Base-by-base conservation (phyloP, 2,329 filamentous ascomycete species). In the Fusarium beomiforme region DNA sequence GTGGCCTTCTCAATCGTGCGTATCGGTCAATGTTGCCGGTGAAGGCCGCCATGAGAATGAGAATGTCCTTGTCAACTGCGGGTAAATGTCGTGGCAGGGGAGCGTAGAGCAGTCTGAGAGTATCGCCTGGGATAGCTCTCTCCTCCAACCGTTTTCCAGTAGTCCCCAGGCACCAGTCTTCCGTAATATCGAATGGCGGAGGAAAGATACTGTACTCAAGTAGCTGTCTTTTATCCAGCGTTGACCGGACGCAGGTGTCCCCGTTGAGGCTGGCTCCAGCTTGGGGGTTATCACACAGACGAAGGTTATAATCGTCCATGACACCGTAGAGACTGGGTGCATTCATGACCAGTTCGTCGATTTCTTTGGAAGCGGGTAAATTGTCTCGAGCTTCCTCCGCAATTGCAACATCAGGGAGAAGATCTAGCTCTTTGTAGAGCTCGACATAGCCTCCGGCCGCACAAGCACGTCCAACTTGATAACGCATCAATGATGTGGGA, bases 1-100 rank as follows among this genome's bases (percentile, higher is more conserved):
- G 8, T 5, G 77, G 81, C 13, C 79, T 71, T 72, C 75, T 71
- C 0, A 85, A 73, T 1, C 82, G 78, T 0, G 59, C 24, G 42
- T 83, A 84, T 6, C 81, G 78, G 46, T 85, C 81, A 9, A 84
- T 64, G 23, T 84, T 77, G 4, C 82, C 82, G 1, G 75, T 62
- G 24, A 79, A 83, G 0, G 81, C 82, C 0, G 82, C 80, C 55
- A 79, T 76, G 8, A 76, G 66, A 16, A 83, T 81, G 2, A 84
- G 73, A 1, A 81, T 36, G 44, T 82, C 78, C 51, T 84, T 84
- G 36, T 82, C 74, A 6, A 79, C 63, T 0, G 71, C 53, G 2
- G 81, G 81, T 2, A 84, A 72, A 51, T 84, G 78, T 3, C 33
- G n/a, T 1, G 81, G 83, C 1, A 84, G 71, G 4, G 81, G 80